Evolutionary conservation across 345 rosid species (phyloP).

Genomic region (Leavenworthia alabamica): DNA sequence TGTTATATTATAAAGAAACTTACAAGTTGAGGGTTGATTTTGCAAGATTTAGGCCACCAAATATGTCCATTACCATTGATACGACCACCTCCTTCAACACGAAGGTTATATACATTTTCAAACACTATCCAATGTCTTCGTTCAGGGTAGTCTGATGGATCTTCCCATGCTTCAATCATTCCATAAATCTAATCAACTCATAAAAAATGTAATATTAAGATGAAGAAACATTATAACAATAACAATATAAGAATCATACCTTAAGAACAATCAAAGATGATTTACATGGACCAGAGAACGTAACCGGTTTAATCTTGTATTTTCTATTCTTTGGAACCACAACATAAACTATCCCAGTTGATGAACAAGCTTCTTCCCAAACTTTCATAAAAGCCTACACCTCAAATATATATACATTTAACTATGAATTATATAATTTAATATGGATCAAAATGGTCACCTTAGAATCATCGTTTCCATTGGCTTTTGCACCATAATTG

Average conservation of each 20-base stretch:
- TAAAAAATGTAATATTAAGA: neutral
- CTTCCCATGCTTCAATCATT: conserved; percentile 52
- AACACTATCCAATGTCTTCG: conserved; percentile 56
- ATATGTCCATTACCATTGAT: conserved; percentile 71
- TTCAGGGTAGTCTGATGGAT: conserved; percentile 46
- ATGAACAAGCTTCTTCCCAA: conserved; percentile 62
- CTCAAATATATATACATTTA: neutral
- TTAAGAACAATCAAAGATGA: conserved; percentile 46
- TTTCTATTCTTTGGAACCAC: conserved; percentile 46
- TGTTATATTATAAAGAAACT: neutral
- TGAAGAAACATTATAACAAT: neutral
- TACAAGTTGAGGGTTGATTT: conserved; percentile 63
- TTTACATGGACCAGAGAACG: conserved; percentile 78
- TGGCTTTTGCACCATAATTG: conserved; percentile 47
- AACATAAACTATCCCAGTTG: conserved; percentile 34
- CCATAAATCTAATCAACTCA: conserved; percentile 48
- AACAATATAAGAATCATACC: conserved; percentile 35
- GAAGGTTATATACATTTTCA: conserved; percentile 41
- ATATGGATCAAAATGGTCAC: conserved; percentile 24
- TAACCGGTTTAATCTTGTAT: conserved; percentile 53
- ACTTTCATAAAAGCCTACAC: conserved; percentile 54
- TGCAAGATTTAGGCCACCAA: conserved; percentile 93
- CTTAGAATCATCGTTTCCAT: conserved; percentile 52
- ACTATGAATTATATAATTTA: neutral
- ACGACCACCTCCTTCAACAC: conserved; percentile 77